Evolutionary conservation across 352 stramenopile genomes (phyloP).

Genomic region (Globisporangium polare): DNA sequence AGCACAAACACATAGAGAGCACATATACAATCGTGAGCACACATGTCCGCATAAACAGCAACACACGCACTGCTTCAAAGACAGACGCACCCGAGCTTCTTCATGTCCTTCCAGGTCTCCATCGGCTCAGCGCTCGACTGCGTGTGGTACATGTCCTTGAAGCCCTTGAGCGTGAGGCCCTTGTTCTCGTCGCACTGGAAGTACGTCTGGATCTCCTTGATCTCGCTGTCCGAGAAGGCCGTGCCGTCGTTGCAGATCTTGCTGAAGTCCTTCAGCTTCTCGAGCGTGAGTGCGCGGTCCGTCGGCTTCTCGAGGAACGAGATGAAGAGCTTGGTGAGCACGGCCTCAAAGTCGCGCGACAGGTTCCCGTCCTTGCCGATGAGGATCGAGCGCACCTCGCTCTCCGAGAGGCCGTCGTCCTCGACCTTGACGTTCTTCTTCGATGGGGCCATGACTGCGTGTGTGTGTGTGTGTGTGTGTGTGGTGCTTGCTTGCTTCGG

Average conservation of each 20-base stretch:
- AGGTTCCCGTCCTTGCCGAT: constrained; percentile 81
- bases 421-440: constrained; percentile 46
- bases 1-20: not conserved
- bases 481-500: not conserved
- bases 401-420: constrained; percentile 65
- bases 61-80: not conserved
- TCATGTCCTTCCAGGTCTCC: constrained; percentile 89
- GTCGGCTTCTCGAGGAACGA: constrained; percentile 78
- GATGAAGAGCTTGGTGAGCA: constrained; percentile 83
- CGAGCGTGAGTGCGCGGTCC: constrained; percentile 75
- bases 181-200: constrained; percentile 91
- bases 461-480: not conserved
- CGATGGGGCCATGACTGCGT: constrained; percentile 42
- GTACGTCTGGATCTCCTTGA: constrained; percentile 91
- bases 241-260: constrained; percentile 88
- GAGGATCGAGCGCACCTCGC: constrained; percentile 77
- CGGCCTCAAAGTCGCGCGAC: constrained; percentile 81
- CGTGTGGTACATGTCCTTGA: constrained; percentile 91
- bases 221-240: constrained; percentile 85
- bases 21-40: constrained; percentile 4
- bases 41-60: not conserved
- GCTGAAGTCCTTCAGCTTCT: constrained; percentile 87
- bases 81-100: constrained; percentile 74
- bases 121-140: constrained; percentile 85
- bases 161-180: constrained; percentile 84